Conservation (phyloP, 2,329 filamentous ascomycete genomes). For the Lachnellula hyalina region DNA sequence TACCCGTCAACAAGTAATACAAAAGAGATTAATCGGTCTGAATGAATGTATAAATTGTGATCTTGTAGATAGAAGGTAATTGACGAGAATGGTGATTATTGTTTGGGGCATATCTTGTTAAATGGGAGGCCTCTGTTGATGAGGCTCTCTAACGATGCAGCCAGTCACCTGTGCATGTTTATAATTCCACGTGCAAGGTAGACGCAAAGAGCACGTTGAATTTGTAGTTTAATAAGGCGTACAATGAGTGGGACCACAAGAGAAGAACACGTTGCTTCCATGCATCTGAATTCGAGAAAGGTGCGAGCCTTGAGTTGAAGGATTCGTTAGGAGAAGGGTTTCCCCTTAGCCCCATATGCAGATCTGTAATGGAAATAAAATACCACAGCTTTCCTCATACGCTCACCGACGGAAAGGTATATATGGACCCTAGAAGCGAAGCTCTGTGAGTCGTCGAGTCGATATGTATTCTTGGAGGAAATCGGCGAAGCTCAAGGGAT, state of each 20-base stretch:
- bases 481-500: neutral
- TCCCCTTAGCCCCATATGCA: constrained; percentile 3
- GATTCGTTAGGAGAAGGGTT: constrained; percentile 1
- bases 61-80: neutral
- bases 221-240: neutral
- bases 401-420: neutral
- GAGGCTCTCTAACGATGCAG: neutral
- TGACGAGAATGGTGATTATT: neutral
- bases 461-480: neutral
- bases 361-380: neutral
- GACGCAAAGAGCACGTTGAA: neutral
- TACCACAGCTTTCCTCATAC: neutral
- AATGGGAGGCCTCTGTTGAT: neutral
- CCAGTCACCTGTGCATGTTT: neutral
- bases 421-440: neutral
- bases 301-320: neutral
- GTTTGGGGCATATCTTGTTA: neutral
- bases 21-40: neutral
- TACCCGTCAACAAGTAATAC: too few species aligned
- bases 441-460: neutral
- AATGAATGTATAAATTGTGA: neutral
- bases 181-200: neutral
- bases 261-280: neutral
- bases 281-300: neutral
- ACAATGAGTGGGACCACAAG: neutral